Base-by-base conservation (phyloP, 169 alveolate species). In the Cytauxzoon felis region DNA sequence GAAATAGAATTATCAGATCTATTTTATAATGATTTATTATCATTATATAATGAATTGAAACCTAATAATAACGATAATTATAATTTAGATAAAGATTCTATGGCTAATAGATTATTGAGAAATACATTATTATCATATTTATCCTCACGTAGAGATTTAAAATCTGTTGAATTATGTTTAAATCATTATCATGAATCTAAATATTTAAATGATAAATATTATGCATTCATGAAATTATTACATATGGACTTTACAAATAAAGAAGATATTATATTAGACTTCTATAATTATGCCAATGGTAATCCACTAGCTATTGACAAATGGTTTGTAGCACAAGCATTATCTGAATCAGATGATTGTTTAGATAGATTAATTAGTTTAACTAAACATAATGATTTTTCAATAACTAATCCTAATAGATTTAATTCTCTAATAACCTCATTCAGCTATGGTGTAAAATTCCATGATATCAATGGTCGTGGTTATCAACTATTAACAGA, bases 401-500 rank as follows among this genome's bases (percentile, higher is more conserved):
- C 69, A 41, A 78, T 71, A 65, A 87, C 70, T 29, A 81, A 81
- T 59, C 92, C 92, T n/a, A 87, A 87, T 62, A 63, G 78, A 23
- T 78, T 80, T 59, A 87, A 84, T 70, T 80, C 92, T 9, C 84
- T 87, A 27, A 87, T 88, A 34, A 78, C 82, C 23, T 79, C 88
- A 33, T 90, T 90, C 78, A 65, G 93, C n/a, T n/a, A 62, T 38
- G 80, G 85, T 41, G 80, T 84, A 49, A 85, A 86, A 23, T 82
- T 80, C 73, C 90, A 88, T 70, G 57, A 78, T 50, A 81, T 72
- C 13, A 71, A 81, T 40, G 94, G 94, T 13, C 88, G 72, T 27
- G 94, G 94, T 33, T 90, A 90, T 78, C 71, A 72, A 65, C 70
- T 90, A 43, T 43, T 90, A 26, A 92, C 94, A 8, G 93, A 90